Percentiles rank a stretch among this genome's conserved stretches.
Conservation (phyloP, 805 yeast species). For the Candida gorgasii region DNA sequence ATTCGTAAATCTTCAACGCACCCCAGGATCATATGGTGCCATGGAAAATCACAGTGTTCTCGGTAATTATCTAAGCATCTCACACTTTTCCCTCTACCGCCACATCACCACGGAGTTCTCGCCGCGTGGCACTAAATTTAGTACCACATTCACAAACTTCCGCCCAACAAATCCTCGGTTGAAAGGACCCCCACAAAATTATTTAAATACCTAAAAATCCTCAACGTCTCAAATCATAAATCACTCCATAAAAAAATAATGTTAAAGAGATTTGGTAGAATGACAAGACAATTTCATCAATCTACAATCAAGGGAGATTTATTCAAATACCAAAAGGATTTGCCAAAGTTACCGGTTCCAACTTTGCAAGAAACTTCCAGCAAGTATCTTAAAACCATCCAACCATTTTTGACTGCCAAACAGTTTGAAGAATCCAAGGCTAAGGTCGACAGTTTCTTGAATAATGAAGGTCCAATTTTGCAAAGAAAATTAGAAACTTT, state of each 20-base stretch:
- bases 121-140: constrained; percentile 1
- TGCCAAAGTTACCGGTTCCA: constrained; percentile 91
- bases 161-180: constrained; percentile 11
- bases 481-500: constrained; percentile 64
- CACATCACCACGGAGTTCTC: background rate
- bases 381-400: constrained; percentile 69
- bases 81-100: too few relatives aligned
- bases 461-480: constrained; percentile 59
- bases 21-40: too few relatives aligned
- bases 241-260: background rate
- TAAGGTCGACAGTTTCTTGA: constrained; percentile 65
- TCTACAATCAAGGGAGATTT: constrained; percentile 59
- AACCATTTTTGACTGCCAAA: constrained; percentile 59
- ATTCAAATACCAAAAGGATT: constrained; percentile 65
- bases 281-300: constrained; percentile 24
- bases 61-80: too few relatives aligned
- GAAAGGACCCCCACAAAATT: constrained; percentile 12
- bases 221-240: too few relatives aligned
- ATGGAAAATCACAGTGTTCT: background rate
- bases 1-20: too few relatives aligned
- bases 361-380: constrained; percentile 66
- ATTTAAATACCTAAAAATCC: background rate
- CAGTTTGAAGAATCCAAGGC: constrained; percentile 53
- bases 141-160: background rate
- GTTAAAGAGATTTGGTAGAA: constrained; percentile 12